Evolutionary conservation across 1,284 basidiomycete species (phyloP), one percentile per base, ranked within the genome.

Genomic region (Fomitopsis schrenkii): DNA sequence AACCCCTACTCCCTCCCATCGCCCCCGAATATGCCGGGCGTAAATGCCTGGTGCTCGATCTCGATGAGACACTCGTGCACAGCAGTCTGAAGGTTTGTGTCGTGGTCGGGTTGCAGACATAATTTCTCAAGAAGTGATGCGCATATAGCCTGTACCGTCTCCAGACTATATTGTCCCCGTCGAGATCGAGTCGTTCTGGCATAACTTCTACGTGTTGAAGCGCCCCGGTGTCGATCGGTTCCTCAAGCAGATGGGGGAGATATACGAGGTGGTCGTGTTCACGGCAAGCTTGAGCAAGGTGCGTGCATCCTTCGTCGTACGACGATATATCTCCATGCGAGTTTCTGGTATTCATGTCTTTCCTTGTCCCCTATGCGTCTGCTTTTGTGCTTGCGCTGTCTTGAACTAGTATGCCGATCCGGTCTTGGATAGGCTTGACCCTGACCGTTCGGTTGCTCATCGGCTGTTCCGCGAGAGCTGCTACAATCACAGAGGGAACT

Each of bases 181-280:
- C 54, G 97, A 99, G 77, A 99, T 99, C 65, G 97, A 99, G 74
- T 95, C 93, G 63, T 90, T 96, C 69, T 94, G 91, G 81, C 97
- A 99, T 75, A 98, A 98, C 70, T 95, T 99, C 63, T 98, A 98
- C 76, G 97, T 99, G 54, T 94, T 99, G 75, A 99, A 99, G 78
- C 90, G 97, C 45, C 97, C 97, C 1, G 97, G 97, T 6, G 97
- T 99, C 28, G 97, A 99, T 77, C 90, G 89, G 70, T 99, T 99
- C 76, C 79, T 99, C 75, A 91, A 92, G 75, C 89, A 86, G 75
- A 99, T 99, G 97, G 97, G 97, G 46, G 93, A 97, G 76, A 87
- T 98, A 57, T 99, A 97, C 75, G 97, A 99, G 76, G 84, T 99
- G 57, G 97, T 99, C 33, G 93, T 99, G 9, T 99, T 99, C 74